Evolutionary conservation across 352 stramenopile species (phyloP).

Genomic region (Pythium monospermum): DNA sequence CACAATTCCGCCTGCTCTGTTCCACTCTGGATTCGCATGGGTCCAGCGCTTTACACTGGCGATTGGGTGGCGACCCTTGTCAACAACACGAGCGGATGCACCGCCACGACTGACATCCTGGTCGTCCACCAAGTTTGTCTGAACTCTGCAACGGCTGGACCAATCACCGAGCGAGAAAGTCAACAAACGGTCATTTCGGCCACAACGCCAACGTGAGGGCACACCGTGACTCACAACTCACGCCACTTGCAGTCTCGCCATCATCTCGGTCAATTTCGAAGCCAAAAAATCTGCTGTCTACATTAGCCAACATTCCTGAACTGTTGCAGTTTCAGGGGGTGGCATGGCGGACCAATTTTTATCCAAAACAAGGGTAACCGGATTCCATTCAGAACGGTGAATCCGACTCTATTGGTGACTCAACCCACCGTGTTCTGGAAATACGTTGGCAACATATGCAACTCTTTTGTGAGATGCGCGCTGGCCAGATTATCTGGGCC

Average conservation of each 20-base stretch:
- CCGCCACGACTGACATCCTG: slow-evolving; percentile 13
- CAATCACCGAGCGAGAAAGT: not conserved
- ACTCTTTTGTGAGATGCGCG: too few relatives aligned
- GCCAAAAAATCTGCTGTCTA: too few relatives aligned
- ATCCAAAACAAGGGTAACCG: too few relatives aligned
- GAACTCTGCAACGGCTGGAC: slow-evolving; percentile 6
- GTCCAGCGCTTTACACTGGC: not conserved
- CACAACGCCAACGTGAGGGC: not conserved
- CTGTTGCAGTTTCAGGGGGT: too few relatives aligned
- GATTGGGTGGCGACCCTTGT: not conserved
- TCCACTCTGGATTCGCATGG: not conserved
- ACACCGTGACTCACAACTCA: slow-evolving; percentile 5
- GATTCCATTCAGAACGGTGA: too few relatives aligned
- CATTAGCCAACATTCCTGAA: too few relatives aligned
- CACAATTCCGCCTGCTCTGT: too few relatives aligned
- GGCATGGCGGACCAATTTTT: too few relatives aligned
- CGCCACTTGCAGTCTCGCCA: slow-evolving; percentile 3
- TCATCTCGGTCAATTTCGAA: not conserved
- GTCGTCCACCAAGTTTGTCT: slow-evolving; percentile 7
- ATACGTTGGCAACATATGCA: too few relatives aligned
- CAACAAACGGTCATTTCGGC: not conserved
- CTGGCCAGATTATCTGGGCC: too few relatives aligned
- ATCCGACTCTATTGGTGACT: too few relatives aligned
- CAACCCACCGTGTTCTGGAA: too few relatives aligned
- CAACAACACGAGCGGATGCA: slow-evolving; percentile 16